A percentile compares a stretch with the other conserved stretches of the same genome.
These are phyloP conservation scores for Pseudogymnoascus sp. DNA, from an alignment of 2,329 filamentous ascomycete genomes.

Conservation along the genomic window DNA sequence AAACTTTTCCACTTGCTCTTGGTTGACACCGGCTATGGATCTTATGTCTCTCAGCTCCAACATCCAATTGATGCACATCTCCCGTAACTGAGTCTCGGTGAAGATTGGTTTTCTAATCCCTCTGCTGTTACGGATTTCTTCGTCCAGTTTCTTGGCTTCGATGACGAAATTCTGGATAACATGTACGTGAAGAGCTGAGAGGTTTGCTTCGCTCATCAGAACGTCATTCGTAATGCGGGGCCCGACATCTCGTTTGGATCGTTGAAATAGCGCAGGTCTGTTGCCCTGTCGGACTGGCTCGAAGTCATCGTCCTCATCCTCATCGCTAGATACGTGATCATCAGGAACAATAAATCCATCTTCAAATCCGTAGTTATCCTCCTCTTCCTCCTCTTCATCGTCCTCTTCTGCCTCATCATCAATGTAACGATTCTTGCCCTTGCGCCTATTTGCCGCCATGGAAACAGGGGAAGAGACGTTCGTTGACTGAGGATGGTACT, in stretches of 20 bases:
- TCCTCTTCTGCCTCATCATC: constrained; percentile 33
- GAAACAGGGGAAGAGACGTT: constrained; percentile 59
- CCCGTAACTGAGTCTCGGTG: constrained; percentile 58
- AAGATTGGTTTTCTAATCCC: constrained; percentile 55
- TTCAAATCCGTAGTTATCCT: constrained; percentile 18
- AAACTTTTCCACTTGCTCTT: constrained; percentile 53
- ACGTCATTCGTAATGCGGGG: constrained; percentile 52
- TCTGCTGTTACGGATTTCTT: constrained; percentile 52
- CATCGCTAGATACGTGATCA: constrained; percentile 16
- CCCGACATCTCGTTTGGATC: constrained; percentile 38
- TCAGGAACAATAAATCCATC: constrained; percentile 44
- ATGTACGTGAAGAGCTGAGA: constrained; percentile 54
- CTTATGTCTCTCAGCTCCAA: constrained; percentile 53
- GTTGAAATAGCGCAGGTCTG: constrained; percentile 41
- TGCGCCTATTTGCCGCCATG: constrained; percentile 31
- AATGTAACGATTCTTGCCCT: constrained; percentile 21
- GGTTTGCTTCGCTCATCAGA: constrained; percentile 39
- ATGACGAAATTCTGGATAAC: constrained; percentile 58
- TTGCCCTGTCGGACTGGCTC: constrained; percentile 30
- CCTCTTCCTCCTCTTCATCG: constrained; percentile 21
- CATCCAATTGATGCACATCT: constrained; percentile 68
- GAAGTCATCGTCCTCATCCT: constrained; percentile 28
- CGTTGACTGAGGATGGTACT: constrained; percentile 52
- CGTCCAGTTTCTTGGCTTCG: constrained; percentile 53
- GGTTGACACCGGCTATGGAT: constrained; percentile 54